Percentiles rank a stretch among this genome's conserved stretches.
Conservation (phyloP, 495 filamentous ascomycete species). For the Aspergillus conjunctus region DNA sequence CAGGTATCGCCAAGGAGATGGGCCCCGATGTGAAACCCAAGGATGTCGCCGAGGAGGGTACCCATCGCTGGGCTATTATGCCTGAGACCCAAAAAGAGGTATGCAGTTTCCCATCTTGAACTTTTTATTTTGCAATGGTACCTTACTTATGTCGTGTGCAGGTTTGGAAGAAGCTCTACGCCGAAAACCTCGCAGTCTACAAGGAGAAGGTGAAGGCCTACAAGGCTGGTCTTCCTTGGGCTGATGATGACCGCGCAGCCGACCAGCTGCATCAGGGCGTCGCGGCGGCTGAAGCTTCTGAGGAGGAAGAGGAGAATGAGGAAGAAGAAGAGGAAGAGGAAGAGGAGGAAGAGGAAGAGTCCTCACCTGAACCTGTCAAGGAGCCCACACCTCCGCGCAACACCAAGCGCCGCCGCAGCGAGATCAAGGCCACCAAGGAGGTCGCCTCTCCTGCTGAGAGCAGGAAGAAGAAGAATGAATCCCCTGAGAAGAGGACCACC, state of each 20-base stretch:
- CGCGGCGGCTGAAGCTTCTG: constrained; percentile 53
- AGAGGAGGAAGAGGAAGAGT: constrained; percentile 48
- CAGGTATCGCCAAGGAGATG: constrained; percentile 74
- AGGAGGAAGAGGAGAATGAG: constrained; percentile 40
- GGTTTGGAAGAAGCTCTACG: constrained; percentile 75
- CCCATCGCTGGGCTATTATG: constrained; percentile 79
- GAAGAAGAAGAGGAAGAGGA: constrained; percentile 38
- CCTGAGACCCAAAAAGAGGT: constrained; percentile 71
- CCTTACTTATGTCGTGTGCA: constrained; percentile 28
- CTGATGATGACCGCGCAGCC: constrained; percentile 60
- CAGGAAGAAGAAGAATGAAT: constrained; percentile 32
- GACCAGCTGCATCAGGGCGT: constrained; percentile 60
- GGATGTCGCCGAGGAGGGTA: constrained; percentile 80
- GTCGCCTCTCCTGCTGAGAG: constrained; percentile 33
- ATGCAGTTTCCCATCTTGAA: constrained; percentile 33
- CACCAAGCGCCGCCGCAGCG: constrained; percentile 50
- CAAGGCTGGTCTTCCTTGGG: constrained; percentile 53
- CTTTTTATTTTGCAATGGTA: neutral
- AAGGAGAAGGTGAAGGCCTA: constrained; percentile 72
- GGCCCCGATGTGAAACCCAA: constrained; percentile 69
- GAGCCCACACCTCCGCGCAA: constrained; percentile 58
- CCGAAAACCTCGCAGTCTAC: constrained; percentile 74
- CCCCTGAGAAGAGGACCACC: constrained; percentile 44
- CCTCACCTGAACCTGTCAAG: constrained; percentile 53
- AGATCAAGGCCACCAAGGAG: constrained; percentile 51